Percentiles rank a stretch among this genome's conserved stretches.
phyloP scores from a whole-genome alignment of 352 stramenopile genomes.

The Chrysophaeum taylorii region DNA sequence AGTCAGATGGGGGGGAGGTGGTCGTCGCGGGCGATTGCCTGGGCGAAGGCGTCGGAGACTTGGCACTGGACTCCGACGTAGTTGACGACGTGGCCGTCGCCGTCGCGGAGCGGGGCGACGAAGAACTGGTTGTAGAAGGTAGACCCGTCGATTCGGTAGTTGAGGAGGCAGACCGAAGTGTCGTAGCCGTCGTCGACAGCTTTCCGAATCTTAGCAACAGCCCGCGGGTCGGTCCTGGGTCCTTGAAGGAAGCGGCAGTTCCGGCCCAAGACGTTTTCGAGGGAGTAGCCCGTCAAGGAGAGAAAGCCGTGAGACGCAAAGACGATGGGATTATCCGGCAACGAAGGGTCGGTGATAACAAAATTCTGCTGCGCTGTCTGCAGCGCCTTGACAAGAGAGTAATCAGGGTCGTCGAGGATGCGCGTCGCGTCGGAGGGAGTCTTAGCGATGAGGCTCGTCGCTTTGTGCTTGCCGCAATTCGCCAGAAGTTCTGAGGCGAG shows the following conservation, averaged over 20 bases:
- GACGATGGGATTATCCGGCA: slow-evolving; percentile 60
- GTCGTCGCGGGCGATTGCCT: neutral
- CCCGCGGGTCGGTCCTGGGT: slow-evolving; percentile 42
- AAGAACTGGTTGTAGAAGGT: slow-evolving; percentile 63
- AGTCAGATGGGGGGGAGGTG: too few relatives aligned
- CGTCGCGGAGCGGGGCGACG: slow-evolving; percentile 48
- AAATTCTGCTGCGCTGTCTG: slow-evolving; percentile 59
- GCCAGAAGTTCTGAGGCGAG: neutral
- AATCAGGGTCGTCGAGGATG: slow-evolving; percentile 64
- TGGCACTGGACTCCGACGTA: slow-evolving; percentile 66
- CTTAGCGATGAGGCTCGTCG: neutral
- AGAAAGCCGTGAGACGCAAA: slow-evolving; percentile 48
- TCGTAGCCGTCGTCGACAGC: slow-evolving; percentile 40
- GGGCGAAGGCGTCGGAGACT: slow-evolving; percentile 13
- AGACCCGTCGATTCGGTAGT: slow-evolving; percentile 47
- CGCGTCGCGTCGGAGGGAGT: slow-evolving; percentile 51
- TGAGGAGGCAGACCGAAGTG: slow-evolving; percentile 44
- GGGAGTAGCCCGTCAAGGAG: slow-evolving; percentile 51
- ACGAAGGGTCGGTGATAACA: slow-evolving; percentile 57
- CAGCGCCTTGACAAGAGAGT: slow-evolving; percentile 55
- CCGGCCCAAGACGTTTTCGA: slow-evolving; percentile 49
- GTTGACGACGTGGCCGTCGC: slow-evolving; percentile 48
- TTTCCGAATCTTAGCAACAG: slow-evolving; percentile 41
- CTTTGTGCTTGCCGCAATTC: neutral
- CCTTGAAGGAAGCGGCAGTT: slow-evolving; percentile 65